Evolutionary conservation across 2,329 filamentous ascomycete species (phyloP), one percentile per base, ranked within the genome.

Genomic region (Stagonosporopsis rhizophila): DNA sequence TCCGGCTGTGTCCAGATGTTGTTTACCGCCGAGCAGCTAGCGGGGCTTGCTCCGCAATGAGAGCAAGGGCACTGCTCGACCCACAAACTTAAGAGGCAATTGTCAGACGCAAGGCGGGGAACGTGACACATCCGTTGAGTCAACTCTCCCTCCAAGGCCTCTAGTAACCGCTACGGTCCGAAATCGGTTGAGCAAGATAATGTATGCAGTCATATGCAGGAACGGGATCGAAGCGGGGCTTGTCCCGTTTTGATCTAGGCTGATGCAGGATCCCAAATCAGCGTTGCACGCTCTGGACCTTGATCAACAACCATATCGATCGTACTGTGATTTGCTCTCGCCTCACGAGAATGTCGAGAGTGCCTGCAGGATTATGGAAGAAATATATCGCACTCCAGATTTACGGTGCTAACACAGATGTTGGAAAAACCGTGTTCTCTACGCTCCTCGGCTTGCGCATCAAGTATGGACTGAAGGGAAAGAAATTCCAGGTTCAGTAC

Each of bases 381-480:
- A 85, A 84, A 8, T 80, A 93, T 50, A 85, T 86, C 58, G 81
- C 86, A 12, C 85, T 90, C 65, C 91, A 95, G 75, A 80, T 96
- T 34, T 96, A 90, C 68, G 91, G 91, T 25, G 89, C 91, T 42
- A 95, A 94, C 67, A 95, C 91, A 0, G 86, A 90, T 62, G 90
- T 95, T 23, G 91, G 91, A 61, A 96, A 96, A 80, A 96, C 91
- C 0, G 85, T 96, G 28, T 83, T 92, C 55, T 88, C 89, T 2
- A 92, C 90, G 0, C 76, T 92, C 12, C 79, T 96, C 3, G 89
- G 86, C 72, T 30, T 40, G 28, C 52, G 52, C 19, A 17, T 50
- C 41, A 87, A 85, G 59, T 83, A 88, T 8, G 82, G 73, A 42
- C 22, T 48, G 9, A 59, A 42, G 19, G 56, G 44, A n/a, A 58